Base-by-base conservation (phyloP, 768 basidiomycete genomes). In the Hygrophorus russula region DNA sequence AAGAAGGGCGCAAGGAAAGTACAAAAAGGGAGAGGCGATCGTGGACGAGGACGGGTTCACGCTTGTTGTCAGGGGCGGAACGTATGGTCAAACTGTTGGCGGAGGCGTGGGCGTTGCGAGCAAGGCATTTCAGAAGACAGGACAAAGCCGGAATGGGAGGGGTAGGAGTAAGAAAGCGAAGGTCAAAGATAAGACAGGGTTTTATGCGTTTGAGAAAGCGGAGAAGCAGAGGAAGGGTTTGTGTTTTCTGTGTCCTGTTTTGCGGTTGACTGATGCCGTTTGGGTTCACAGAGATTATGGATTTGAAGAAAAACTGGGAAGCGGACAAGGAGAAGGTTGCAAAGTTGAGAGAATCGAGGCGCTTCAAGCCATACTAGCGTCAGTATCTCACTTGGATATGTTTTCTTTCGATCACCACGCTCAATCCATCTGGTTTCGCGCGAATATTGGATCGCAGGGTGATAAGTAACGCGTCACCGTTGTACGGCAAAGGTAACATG, bases 1-100 rank as follows among this genome's bases (percentile, higher is more conserved):
- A 49, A 78, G 70, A 24, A 24, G 24, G 24, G 56, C 76, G 74
- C 50, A 70, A 73, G 55, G 74, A 17, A 70, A 76, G 56, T 87
- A 84, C 55, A 71, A 66, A 51, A 87, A 88, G 56, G 87, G 88
- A 15, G 89, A 90, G 54, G 89, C 85, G 5, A 70, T 94, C 44
- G 85, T 94, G 34, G 92, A 97, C 58, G 90, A 86, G 47, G 92
- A 97, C 48, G 92, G 92, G 2, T 97, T 94, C 59, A 94, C 90
- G 9, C 74, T 97, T 10, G 92, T 97, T 29, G 86, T 82, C n/a
- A 73, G 92, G 30, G 88, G 90, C 4, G 92, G 92, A 10, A 82
- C 83, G 15, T 92, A 92, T 53, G 91, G 92, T 4, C 71, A 88
- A 56, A 87, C 87, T 1, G 66, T 91, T 4, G 91, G 91, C 20